Evolutionary conservation across 106 monocot species (phyloP).

Genomic region (Apostasia shenzhenica): DNA sequence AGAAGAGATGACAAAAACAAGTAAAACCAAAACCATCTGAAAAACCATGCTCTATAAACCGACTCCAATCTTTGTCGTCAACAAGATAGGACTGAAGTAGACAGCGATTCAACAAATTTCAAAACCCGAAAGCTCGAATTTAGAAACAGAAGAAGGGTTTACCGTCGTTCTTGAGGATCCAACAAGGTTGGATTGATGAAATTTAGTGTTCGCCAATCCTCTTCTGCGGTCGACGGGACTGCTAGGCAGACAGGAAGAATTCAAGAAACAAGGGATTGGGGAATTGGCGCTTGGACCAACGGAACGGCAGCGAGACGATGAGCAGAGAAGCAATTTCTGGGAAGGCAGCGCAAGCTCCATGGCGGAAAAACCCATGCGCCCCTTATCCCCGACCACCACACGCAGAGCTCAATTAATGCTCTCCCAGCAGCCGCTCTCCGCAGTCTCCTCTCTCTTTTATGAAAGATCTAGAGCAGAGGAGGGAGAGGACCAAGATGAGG

Average conservation of each 20-base stretch:
- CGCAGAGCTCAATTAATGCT: no score
- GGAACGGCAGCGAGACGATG: not conserved
- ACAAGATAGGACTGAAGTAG: not conserved
- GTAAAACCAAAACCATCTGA: no score
- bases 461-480: no score
- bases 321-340: not conserved
- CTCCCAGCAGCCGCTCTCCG: no score
- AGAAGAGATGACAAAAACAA: no score
- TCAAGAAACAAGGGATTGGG: not conserved
- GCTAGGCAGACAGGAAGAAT: not conserved
- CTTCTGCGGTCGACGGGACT: not conserved
- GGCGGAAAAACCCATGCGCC: not conserved
- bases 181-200: not conserved
- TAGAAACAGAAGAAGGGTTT: not conserved
- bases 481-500: no score
- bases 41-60: not conserved
- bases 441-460: no score
- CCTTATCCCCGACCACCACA: constrained; percentile 3
- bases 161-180: constrained; percentile 1
- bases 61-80: not conserved
- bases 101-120: not conserved
- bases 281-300: not conserved
- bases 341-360: constrained; percentile 3
- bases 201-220: not conserved
- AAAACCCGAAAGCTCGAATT: not conserved